These are phyloP conservation scores for Haberlea rhodopensis DNA, from an alignment of 257 asterid species.

Conservation along the genomic window DNA sequence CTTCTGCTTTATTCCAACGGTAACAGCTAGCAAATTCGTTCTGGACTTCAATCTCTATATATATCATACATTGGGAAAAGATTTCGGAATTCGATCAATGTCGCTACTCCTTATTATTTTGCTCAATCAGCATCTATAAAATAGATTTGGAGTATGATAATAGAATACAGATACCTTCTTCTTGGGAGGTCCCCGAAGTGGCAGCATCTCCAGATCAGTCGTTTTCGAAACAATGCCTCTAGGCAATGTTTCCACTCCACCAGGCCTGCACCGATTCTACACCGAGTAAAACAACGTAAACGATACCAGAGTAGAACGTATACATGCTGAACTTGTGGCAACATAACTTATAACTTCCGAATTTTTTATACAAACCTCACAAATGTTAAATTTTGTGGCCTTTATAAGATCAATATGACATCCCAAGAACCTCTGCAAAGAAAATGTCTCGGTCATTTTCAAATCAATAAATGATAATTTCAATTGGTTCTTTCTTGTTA, in stretches of 20 bases:
- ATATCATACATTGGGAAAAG: not conserved
- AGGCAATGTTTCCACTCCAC: constrained; percentile 65
- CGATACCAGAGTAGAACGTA: constrained; percentile 12
- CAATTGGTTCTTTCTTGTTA: too few relatives aligned
- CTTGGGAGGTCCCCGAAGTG: constrained; percentile 49
- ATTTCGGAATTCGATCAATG: not conserved
- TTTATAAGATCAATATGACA: constrained; percentile 33
- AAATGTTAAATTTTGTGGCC: constrained; percentile 31
- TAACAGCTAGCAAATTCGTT: constrained; percentile 65
- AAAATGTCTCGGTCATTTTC: not conserved
- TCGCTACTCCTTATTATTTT: not conserved
- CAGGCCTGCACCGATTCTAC: constrained; percentile 54
- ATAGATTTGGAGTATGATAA: not conserved
- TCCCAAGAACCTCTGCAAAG: constrained; percentile 44
- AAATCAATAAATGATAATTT: too few relatives aligned
- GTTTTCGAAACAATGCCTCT: constrained; percentile 55
- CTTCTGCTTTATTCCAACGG: constrained; percentile 84
- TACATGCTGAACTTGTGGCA: not conserved
- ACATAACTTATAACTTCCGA: not conserved
- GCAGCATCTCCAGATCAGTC: constrained; percentile 61
- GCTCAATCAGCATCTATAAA: not conserved
- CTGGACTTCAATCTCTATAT: constrained; percentile 47
- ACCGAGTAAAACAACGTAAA: constrained; percentile 19
- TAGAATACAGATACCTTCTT: constrained; percentile 38
- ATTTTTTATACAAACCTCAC: constrained; percentile 41